Base-by-base conservation (phyloP, 306 rosid genomes). In the Quercus variabilis region DNA sequence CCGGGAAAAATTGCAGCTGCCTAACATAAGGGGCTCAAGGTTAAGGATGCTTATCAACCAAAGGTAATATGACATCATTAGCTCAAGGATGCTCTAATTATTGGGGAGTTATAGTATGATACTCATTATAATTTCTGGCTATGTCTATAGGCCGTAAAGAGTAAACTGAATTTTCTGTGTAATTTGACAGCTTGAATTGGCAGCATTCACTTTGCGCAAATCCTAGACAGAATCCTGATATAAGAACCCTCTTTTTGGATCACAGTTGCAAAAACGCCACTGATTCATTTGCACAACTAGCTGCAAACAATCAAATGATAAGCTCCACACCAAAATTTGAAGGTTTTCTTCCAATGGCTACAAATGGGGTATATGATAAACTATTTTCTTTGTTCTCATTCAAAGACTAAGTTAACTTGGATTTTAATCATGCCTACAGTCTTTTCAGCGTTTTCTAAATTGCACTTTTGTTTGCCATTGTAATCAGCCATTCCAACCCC, bases 1-100 rank as follows among this genome's bases (percentile, higher is more conserved):
- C 33, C 76, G 73, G 8, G 88, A 82, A 5, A 89, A 86, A 73
- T 28, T 79, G 77, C 75, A 80, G 79, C 78, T 86, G 65, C 92
- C 90, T 6, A 52, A 0, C 21, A 1, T 82, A 5, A 78, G 21
- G 81, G 15, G 2, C 52, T 80, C 92, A 56, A 84, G 92, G 79
- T 67, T 86, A 71, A 67, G 75, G 69, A 73, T 20, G 51, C 88
- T 89, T 10, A 19, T 84, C 68, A 75, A 84, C 81, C 90, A 89
- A 67, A 84, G 90, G 92, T 86, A 72, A 13, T 13, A 69, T 67
- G 20, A 13, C 52, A 31, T 56, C 5, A 19, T 18, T 28, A 26
- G 7, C 33, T 14, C 1, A 35, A 64, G 21, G 43, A 64, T 31
- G 21, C 19, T 28, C 46, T 59, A 38, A 1, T 43, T 43, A 70